Percentiles rank a stretch among this genome's conserved stretches.
Conservation (phyloP, 2,329 filamentous ascomycete genomes). For the Tetracladium maxilliforme region DNA sequence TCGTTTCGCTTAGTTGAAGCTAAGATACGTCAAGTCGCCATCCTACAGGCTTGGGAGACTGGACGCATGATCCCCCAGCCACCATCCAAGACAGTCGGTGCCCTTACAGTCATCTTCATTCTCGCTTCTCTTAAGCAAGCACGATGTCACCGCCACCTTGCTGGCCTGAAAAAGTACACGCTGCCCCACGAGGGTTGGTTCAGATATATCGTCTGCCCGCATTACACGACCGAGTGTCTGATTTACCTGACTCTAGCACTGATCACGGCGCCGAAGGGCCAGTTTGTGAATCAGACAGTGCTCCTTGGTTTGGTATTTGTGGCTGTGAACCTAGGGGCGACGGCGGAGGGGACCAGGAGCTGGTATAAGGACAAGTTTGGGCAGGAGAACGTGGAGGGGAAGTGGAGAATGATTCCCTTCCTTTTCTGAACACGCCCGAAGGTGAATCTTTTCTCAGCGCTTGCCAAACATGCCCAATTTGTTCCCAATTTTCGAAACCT, state of each 20-base stretch:
- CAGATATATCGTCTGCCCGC: conserved; percentile 60
- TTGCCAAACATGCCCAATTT: conserved; percentile 40
- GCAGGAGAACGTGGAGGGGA: conserved; percentile 38
- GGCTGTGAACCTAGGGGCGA: conserved; percentile 64
- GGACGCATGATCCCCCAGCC: conserved; percentile 11
- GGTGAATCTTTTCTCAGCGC: conserved; percentile 15
- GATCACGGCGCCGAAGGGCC: conserved; percentile 53
- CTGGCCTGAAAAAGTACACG: conserved; percentile 65
- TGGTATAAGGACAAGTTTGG: conserved; percentile 77
- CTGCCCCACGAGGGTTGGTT: conserved; percentile 65
- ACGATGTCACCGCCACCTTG: conserved; percentile 55
- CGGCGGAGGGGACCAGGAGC: conserved; percentile 58
- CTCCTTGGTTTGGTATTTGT: conserved; percentile 60
- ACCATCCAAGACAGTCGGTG: conserved; percentile 34
- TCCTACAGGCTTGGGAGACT: conserved; percentile 1
- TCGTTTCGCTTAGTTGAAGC: conserved; percentile 1
- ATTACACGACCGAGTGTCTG: conserved; percentile 80
- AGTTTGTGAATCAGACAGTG: conserved; percentile 57
- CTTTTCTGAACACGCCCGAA: conserved; percentile 30
- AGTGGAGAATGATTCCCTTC: conserved; percentile 66
- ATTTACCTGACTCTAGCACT: conserved; percentile 72
- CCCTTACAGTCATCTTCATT: conserved; percentile 50
- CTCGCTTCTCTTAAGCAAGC: conserved; percentile 61
- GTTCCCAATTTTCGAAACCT: conserved; percentile 59
- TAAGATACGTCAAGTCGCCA: too few relatives aligned